Evolutionary conservation across 2,329 filamentous ascomycete species (phyloP), one percentile per base, ranked within the genome.

Genomic region (Fonsecaea erecta): DNA sequence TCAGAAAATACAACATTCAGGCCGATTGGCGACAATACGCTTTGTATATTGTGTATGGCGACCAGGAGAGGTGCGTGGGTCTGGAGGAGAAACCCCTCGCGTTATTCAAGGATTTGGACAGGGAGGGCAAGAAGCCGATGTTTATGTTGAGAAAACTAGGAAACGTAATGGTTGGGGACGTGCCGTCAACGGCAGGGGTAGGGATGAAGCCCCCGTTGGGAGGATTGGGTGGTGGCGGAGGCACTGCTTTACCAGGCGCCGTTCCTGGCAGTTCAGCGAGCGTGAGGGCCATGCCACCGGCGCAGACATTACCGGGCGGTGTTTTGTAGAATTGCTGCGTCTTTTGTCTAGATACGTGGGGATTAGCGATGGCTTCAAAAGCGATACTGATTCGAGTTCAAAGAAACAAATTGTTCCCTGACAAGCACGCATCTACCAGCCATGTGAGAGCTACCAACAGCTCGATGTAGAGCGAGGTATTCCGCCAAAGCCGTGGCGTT

Each of bases 1-100:
- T 99, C 18, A 96, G 96, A 76, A 97, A 97, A 77, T 99, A 99
- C 80, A 95, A 98, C 75, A 99, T 99, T 81, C 94, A 96, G 71
- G 94, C 93, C 24, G 94, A 97, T 57, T 97, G 93, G 91, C 91
- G 96, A 72, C 92, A 98, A 75, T 99, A 99, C 75, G 94, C 95
- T 0, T 82, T 99, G 34, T 99, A 98, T 75, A 99, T 99, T 76
- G 95, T 99, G 3, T 97, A 97, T 73, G 95, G 95, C n/a, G 93
- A 98, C 74, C 93, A 98, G 78, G 95, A 99, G 80, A 89, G 95
- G 14, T 98, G 94, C 76, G 80, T 99, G 40, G 92, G 91, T 0
- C 82, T 97, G 70, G 90, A 98, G 64, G 95, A 99, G 79, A 94
- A 96, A 74, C 95, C 95, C 9, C 81, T 99, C 64, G 96, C 97